Evolutionary conservation across 139 green algal genomes (phyloP).

Genomic region (Zygnema cylindricum): DNA sequence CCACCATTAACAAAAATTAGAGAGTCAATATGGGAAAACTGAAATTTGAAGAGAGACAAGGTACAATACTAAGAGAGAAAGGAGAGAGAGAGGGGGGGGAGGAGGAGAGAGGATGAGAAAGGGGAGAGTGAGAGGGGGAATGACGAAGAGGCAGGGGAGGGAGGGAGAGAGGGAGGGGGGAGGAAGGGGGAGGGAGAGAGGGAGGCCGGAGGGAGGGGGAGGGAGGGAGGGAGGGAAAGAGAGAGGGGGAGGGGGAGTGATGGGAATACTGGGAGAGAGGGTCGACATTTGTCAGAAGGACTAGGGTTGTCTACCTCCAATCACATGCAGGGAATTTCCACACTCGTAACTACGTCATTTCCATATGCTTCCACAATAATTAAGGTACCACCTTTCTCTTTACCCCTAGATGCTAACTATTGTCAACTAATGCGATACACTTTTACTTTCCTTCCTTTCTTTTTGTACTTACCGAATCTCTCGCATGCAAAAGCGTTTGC

Average conservation of each 20-base stretch:
- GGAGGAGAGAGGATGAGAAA: no score
- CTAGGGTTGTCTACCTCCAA: neutral
- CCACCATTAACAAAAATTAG: neutral
- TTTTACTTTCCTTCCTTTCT: neutral
- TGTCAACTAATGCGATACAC: no score
- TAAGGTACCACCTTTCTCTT: neutral
- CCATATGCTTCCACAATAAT: neutral
- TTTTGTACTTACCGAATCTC: slow-evolving; percentile 69
- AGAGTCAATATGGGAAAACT: neutral
- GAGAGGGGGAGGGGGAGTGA: no score
- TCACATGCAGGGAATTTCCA: neutral
- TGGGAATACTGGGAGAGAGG: no score
- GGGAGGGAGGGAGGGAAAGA: no score
- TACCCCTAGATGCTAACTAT: neutral
- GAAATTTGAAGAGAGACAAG: neutral
- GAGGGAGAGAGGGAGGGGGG: no score
- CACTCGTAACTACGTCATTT: neutral
- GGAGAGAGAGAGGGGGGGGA: neutral
- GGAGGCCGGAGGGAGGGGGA: no score
- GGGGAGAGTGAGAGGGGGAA: no score
- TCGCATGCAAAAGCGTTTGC: slow-evolving; percentile 87
- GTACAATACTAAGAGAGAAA: neutral
- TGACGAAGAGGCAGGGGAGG: no score
- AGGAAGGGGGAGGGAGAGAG: no score
- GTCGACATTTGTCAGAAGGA: no score